Evolutionary conservation across 2,329 filamentous ascomycete species (phyloP).

Genomic region (Fusarium guadeloupense): DNA sequence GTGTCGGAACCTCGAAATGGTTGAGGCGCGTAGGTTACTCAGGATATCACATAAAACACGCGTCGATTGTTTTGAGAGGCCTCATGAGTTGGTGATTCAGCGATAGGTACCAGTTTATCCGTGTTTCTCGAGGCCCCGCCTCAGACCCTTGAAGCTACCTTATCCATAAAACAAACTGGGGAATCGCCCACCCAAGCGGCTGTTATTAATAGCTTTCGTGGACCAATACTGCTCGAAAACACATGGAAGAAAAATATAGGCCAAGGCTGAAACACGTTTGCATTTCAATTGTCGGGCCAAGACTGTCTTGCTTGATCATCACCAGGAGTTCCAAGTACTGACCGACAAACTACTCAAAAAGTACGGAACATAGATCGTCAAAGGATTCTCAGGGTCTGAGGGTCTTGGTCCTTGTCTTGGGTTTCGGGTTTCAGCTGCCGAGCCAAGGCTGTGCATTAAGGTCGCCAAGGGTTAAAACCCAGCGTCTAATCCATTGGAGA

Average conservation of each 20-base stretch:
- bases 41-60: neutral
- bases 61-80: neutral
- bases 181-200: too few relatives aligned
- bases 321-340: neutral
- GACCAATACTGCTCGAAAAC: neutral
- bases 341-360: neutral
- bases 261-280: conserved; percentile 20
- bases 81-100: neutral
- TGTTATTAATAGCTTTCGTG: neutral
- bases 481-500: neutral
- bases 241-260: conserved; percentile 5
- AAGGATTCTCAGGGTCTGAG: neutral
- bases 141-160: neutral
- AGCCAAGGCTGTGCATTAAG: conserved; percentile 36
- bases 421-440: conserved; percentile 32
- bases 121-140: neutral
- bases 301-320: neutral
- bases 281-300: neutral
- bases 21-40: neutral
- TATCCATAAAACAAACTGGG: neutral
- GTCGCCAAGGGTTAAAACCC: conserved; percentile 11
- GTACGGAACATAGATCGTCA: neutral
- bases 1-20: conserved; percentile 32
- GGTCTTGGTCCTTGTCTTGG: conserved; percentile 2
- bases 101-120: neutral